Conservation (phyloP, 768 basidiomycete genomes). For the Lentinula boryana region DNA sequence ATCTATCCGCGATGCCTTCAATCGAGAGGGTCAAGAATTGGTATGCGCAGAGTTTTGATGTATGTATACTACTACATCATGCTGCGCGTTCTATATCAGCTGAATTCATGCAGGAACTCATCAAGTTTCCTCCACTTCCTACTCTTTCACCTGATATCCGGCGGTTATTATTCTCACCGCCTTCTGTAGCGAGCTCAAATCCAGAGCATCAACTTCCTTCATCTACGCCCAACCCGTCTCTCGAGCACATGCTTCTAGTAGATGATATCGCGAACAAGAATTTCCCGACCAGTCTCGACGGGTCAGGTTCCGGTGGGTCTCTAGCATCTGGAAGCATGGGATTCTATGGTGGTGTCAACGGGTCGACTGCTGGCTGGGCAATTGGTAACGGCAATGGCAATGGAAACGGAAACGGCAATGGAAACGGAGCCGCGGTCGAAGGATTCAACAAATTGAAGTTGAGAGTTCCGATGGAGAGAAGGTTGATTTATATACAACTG, state of each 20-base stretch:
- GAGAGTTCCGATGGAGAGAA: constrained; percentile 78
- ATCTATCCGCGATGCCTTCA: constrained; percentile 83
- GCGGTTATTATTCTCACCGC: constrained; percentile 38
- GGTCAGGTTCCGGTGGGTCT: constrained; percentile 13
- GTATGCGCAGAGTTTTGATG: constrained; percentile 99
- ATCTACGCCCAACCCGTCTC: constrained; percentile 75
- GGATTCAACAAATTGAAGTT: constrained; percentile 56
- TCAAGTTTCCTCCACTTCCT: constrained; percentile 73
- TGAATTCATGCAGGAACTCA: constrained; percentile 61
- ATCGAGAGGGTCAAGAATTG: constrained; percentile 96
- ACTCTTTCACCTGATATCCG: constrained; percentile 61
- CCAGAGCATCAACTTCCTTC: constrained; percentile 55
- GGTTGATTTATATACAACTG: constrained; percentile 39
- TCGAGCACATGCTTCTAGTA: constrained; percentile 31
- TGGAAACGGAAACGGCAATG: constrained; percentile 19
- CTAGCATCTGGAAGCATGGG: constrained; percentile 11
- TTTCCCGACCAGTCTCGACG: constrained; percentile 13
- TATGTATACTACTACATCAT: constrained; percentile 27
- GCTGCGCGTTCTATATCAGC: neutral
- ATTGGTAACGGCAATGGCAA: neutral
- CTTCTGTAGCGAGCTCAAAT: constrained; percentile 23
- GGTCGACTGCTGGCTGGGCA: constrained; percentile 7
- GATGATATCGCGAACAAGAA: constrained; percentile 5
- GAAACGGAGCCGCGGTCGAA: constrained; percentile 19
- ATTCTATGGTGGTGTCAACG: constrained; percentile 3